Percentiles rank a stretch among this genome's conserved stretches.
These are phyloP conservation scores for Bathelium albidoporum DNA, from an alignment of 495 filamentous ascomycete species.

Conservation along the genomic window DNA sequence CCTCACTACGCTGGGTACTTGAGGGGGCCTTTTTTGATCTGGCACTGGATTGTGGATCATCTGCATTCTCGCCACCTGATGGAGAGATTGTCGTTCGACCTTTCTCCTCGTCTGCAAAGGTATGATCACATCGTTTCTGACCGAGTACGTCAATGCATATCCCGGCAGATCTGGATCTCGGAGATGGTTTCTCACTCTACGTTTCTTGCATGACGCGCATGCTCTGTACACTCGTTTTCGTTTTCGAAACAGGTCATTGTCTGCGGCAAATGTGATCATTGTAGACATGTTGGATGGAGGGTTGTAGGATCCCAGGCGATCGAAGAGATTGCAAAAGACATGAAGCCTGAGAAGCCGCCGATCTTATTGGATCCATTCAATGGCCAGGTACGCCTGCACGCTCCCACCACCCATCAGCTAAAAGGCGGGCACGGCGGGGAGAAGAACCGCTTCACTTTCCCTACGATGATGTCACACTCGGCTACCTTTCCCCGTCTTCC, in stretches of 20 bases:
- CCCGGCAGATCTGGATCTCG: neutral
- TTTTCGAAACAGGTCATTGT: conserved; percentile 27
- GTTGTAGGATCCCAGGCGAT: neutral
- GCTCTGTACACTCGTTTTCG: conserved; percentile 24
- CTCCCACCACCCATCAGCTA: neutral
- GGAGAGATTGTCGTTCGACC: conserved; percentile 11
- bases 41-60: neutral
- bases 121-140: conserved; percentile 27
- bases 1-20: conserved; percentile 1
- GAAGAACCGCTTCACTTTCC: neutral
- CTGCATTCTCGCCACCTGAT: neutral
- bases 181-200: conserved; percentile 16
- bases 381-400: neutral
- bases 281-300: conserved; percentile 17
- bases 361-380: neutral
- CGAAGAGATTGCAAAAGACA: neutral
- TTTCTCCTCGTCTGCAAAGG: conserved; percentile 25
- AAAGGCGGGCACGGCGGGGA: neutral
- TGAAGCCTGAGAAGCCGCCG: neutral
- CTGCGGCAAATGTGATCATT: conserved; percentile 27
- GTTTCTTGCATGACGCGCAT: conserved; percentile 26
- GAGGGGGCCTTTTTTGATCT: conserved; percentile 3
- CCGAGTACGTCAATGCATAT: neutral
- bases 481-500: no score
- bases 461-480: no score